These are phyloP conservation scores for Cudoniella acicularis DNA, from an alignment of 495 filamentous ascomycete genomes.

Conservation along the genomic window DNA sequence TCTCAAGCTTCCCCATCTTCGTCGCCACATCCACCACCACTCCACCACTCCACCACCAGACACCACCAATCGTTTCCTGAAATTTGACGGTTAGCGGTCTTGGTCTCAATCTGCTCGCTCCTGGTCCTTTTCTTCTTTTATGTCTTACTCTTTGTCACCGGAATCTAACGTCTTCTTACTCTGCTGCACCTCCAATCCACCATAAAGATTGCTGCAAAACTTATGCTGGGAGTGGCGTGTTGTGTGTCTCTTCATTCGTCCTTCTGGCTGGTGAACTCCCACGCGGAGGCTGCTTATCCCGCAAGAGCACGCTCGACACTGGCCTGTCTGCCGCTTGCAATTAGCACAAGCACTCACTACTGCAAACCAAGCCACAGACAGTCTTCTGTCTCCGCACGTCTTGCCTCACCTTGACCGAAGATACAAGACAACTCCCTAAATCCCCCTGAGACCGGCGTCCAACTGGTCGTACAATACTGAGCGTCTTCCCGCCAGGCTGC, in stretches of 20 bases:
- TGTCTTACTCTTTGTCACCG: constrained; percentile 1
- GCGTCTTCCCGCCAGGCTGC: constrained; percentile 17
- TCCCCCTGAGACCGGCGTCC: constrained; percentile 12
- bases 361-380: constrained; percentile 19
- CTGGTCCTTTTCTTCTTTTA: constrained; percentile 19
- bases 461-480: constrained; percentile 22
- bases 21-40: constrained; percentile 7
- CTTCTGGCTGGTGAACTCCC: constrained; percentile 14
- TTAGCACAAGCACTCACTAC: constrained; percentile 23
- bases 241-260: constrained; percentile 22
- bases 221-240: constrained; percentile 23
- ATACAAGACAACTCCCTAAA: constrained; percentile 14
- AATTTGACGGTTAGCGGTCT: constrained; percentile 7
- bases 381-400: constrained; percentile 15
- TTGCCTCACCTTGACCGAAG: constrained; percentile 15
- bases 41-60: too few relatives aligned
- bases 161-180: constrained; percentile 14
- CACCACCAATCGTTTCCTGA: constrained; percentile 25
- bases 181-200: constrained; percentile 5
- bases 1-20: constrained; percentile 17
- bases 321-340: constrained; percentile 24
- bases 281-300: constrained; percentile 18
- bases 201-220: constrained; percentile 2
- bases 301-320: constrained; percentile 19
- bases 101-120: neutral